Conservation (phyloP, 768 basidiomycete species). For the Mycena floridula region DNA sequence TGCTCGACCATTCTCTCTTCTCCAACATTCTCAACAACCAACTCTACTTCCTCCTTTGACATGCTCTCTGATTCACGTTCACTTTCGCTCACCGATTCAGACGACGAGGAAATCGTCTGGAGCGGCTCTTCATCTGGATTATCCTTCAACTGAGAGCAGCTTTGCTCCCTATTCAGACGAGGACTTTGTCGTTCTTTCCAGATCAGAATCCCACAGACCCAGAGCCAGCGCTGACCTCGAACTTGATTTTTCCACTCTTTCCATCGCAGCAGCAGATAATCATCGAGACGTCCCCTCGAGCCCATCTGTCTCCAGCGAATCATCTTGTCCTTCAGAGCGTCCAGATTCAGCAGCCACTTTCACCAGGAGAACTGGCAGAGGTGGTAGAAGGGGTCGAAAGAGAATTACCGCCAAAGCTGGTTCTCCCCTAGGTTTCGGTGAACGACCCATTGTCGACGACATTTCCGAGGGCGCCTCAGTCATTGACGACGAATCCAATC, state of each 20-base stretch:
- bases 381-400: neutral
- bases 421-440: conserved; percentile 20
- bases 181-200: conserved; percentile 48
- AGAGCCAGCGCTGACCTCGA: no score
- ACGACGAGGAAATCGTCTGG: conserved; percentile 57
- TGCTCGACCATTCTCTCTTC: no score
- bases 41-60: conserved; percentile 17
- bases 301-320: neutral
- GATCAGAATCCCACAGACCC: no score
- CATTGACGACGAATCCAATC: conserved; percentile 19
- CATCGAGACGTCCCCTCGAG: no score
- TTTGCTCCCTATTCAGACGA: conserved; percentile 33
- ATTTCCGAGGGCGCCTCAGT: conserved; percentile 35
- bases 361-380: neutral
- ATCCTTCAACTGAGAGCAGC: conserved; percentile 20
- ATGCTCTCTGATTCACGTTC: conserved; percentile 14
- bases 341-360: conserved; percentile 9
- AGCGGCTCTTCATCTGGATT: conserved; percentile 25
- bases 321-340: neutral
- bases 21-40: conserved; percentile 7
- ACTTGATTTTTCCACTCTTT: no score
- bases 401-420: neutral
- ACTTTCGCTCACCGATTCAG: conserved; percentile 12
- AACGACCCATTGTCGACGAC: conserved; percentile 45
- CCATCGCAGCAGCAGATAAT: no score